Base-by-base conservation (phyloP, 1,139 yeast species). In the Debaryomycetaceae sp. region DNA sequence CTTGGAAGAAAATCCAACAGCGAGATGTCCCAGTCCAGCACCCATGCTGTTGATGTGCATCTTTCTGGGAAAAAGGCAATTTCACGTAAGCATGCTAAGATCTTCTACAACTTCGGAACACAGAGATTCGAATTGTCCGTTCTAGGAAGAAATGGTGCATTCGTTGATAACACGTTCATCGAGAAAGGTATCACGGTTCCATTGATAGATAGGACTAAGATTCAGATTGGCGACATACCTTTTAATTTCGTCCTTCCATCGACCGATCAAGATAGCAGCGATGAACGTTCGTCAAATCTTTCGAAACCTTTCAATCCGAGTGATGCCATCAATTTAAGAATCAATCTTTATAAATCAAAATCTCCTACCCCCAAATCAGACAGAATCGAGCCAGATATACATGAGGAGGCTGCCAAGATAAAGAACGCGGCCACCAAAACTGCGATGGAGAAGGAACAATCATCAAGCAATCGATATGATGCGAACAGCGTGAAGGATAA, bases 81-180 rank as follows among this genome's bases (percentile, higher is more conserved):
- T 23, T 89, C 97, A 6, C 72, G 98, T 59, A 74, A 90, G 47
- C 99, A 93, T 63, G 98, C 98, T 5, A 90, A 88, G 63, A 90
- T 93, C 20, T 91, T 90, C 61, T 93, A 91, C 68, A 91, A 93
- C 61, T 93, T 93, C 66, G 97, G 97, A 5, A 88, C 95, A 5
- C 97, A 90, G 60, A 68, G 95, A 53, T 93, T 91, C 59, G 98
- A 91, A 65, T 67, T 93, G 37, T 85, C 95, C 8, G 90, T 93
- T 4, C 72, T 90, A 54, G 99, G 99, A 22, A 77, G 96, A 56
- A 93, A 93, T 60, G 99, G 99, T 33, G 97, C 97, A 0, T 93
- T 91, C 70, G 96, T 93, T 4, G 93, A 91, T 63, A 96, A 90
- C 54, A 72, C 73, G 31, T 93, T 90, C 62, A 85, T 91, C 9